These are phyloP conservation scores for Cercospora sesami DNA, from an alignment of 2,329 filamentous ascomycete species.

Conservation along the genomic window DNA sequence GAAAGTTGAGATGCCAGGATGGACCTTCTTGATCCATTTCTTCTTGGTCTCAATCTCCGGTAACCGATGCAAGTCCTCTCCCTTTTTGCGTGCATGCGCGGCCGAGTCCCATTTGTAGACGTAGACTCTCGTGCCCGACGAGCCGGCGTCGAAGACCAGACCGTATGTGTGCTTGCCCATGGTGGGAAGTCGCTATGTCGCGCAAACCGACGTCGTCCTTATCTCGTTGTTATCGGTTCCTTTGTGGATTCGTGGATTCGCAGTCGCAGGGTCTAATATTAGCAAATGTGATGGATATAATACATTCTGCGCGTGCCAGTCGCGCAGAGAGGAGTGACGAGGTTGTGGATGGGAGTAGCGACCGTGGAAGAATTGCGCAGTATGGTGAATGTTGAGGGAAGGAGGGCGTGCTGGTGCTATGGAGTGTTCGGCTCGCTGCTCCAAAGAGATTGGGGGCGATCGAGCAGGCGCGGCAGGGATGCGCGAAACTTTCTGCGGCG, in stretches of 20 bases:
- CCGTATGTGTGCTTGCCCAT: conserved; percentile 63
- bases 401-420: background rate
- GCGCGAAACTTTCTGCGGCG: background rate
- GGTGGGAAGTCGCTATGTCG: background rate
- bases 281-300: background rate
- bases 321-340: background rate
- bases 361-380: background rate
- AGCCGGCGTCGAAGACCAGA: conserved; percentile 95
- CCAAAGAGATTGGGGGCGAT: background rate
- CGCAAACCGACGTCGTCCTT: background rate
- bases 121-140: conserved; percentile 91
- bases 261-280: conserved; percentile 3
- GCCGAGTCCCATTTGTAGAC: conserved; percentile 92
- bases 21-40: conserved; percentile 89
- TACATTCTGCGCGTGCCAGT: conserved; percentile 14
- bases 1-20: conserved; percentile 88
- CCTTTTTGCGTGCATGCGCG: conserved; percentile 63
- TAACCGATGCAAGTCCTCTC: conserved; percentile 65
- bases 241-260: background rate
- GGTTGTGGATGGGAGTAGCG: conserved; percentile 2
- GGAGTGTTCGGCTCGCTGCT: background rate
- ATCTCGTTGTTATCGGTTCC: conserved; percentile 4
- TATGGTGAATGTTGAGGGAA: background rate
- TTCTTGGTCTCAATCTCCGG: conserved; percentile 82
- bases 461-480: background rate